These are phyloP conservation scores for Phaseolus lunatus DNA, from an alignment of 306 rosid species.

Conservation along the genomic window DNA sequence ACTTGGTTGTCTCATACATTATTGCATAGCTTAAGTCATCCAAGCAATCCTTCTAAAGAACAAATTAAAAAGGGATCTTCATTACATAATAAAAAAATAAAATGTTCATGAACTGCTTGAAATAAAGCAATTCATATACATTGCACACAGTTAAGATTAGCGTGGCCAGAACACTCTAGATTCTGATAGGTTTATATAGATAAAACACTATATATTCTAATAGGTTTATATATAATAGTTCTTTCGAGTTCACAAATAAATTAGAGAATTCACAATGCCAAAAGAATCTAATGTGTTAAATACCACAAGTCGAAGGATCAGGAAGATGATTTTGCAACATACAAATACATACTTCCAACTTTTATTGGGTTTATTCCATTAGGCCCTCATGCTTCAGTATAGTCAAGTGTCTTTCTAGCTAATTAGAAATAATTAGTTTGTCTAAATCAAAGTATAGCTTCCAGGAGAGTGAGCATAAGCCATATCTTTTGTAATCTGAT, in stretches of 20 bases:
- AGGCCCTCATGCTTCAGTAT: neutral
- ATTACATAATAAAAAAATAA: neutral
- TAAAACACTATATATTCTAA: no score
- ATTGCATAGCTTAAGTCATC: constrained; percentile 83
- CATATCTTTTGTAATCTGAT: neutral
- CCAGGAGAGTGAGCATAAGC: neutral
- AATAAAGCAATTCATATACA: neutral
- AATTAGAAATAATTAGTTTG: neutral
- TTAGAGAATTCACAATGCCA: no score
- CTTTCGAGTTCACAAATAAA: no score
- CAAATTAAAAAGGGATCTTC: neutral
- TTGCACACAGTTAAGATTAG: neutral
- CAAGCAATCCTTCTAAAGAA: constrained; percentile 66
- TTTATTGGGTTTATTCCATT: neutral
- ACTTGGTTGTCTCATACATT: constrained; percentile 85
- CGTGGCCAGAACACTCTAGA: neutral
- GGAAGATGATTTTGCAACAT: no score
- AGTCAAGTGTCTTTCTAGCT: neutral
- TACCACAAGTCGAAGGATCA: neutral
- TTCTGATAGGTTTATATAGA: neutral
- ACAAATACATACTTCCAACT: neutral
- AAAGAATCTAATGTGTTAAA: neutral
- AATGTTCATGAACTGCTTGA: neutral
- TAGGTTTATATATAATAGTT: no score
- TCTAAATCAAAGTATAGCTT: neutral